Conservation (phyloP, 805 yeast species). For the Starmerella vaccinii region DNA sequence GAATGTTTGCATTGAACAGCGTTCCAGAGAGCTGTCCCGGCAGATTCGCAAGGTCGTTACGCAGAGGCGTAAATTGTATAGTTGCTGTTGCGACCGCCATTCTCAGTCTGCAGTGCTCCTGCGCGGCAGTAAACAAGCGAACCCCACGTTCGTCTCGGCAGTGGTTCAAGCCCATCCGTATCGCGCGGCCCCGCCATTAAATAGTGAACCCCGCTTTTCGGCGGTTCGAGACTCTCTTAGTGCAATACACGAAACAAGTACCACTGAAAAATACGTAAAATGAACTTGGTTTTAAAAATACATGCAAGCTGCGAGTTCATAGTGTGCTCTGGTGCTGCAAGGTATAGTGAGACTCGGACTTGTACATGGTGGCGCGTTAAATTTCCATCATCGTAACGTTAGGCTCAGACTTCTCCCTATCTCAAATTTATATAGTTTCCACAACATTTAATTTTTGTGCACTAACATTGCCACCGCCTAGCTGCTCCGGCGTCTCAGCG, state of each 20-base stretch:
- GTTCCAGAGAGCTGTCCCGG: conserved; percentile 41
- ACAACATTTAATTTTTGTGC: no score
- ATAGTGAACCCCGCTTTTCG: neutral
- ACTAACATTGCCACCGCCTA: no score
- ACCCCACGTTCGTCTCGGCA: conserved; percentile 5
- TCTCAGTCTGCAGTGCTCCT: neutral
- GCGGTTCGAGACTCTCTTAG: neutral
- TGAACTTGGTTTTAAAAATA: no score
- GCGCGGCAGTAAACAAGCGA: neutral
- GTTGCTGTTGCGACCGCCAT: conserved; percentile 30
- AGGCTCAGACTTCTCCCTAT: no score
- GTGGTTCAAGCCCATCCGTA: neutral
- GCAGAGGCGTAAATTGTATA: conserved; percentile 31
- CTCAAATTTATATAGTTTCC: no score
- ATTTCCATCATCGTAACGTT: no score
- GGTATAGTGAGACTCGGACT: no score
- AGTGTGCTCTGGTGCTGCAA: no score
- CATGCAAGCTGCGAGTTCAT: no score
- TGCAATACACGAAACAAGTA: no score
- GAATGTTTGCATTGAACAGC: conserved; percentile 42
- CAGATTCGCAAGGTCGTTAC: conserved; percentile 46
- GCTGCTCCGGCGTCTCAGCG: no score
- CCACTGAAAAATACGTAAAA: neutral
- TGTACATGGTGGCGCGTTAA: no score
- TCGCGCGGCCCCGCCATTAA: neutral